Base-by-base conservation (phyloP, 176 grass and related monocot genomes). In the Oryza coarctata region DNA sequence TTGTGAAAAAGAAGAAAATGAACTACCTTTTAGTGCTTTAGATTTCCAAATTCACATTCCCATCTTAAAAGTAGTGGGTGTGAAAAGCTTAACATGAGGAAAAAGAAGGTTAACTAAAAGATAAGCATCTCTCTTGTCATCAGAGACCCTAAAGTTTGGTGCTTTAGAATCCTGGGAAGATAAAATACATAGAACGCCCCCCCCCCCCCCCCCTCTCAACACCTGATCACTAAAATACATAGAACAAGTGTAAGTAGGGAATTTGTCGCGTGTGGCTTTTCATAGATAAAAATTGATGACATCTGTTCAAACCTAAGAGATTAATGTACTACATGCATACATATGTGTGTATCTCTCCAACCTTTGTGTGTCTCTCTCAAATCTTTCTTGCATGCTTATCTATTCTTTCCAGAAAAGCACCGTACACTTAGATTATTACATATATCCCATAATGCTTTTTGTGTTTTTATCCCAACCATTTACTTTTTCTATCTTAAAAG, bases 141-240 rank as follows among this genome's bases (percentile, higher is more conserved):
- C 88, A 80, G 34, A 85, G 62, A 60, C 82, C 69, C 75, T 77
- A 88, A 88, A 93, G 88, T 77, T 70, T 78, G 67, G 57, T 88
- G 82, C 90, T 95, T 95, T 88, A 80, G 87, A 95, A 95, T 95
- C 90, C 73, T 84, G 81, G 70, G 81, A 90, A 92, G 90, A 92
- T 86, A 87, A 64, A 92, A 79, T 85, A 71, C 28, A 30, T 6
- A 41, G 31, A 83, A 81, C 58, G 22, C 52, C 73, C 44, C 12
- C 17, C 45, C 73, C 45, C 55, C 52, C 73, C 44, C 12, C 17
- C 45, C 73, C 45, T 9, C 70, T 80, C 45, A 55, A 18, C 65
- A 22, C 83, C 55, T 78, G 55, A 25, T 60, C 63, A 86, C 36
- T 76, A 70, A 64, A 92, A 79, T 85, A 71, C 28, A 30, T 6